Evolutionary conservation across 2,329 filamentous ascomycete genomes (phyloP).

Genomic region (Fusarium nodosum): DNA sequence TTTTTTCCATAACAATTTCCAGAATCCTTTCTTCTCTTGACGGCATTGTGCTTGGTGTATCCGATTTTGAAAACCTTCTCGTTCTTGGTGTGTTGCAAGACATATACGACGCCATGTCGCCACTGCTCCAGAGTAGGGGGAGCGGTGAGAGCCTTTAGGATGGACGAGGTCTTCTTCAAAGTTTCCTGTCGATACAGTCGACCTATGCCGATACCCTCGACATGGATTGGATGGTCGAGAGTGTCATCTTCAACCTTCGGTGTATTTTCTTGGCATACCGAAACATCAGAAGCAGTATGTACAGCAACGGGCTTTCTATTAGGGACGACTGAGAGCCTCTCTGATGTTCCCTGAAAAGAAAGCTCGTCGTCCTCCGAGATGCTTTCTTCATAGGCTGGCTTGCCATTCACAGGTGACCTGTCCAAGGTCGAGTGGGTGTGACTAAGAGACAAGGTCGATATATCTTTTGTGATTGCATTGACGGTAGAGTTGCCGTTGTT

Average conservation of each 20-base stretch:
- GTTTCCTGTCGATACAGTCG: conserved; percentile 17
- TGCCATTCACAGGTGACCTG: background rate
- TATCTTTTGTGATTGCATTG: background rate
- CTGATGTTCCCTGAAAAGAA: background rate
- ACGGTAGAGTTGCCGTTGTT: background rate
- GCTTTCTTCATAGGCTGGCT: background rate
- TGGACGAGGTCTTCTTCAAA: conserved; percentile 1
- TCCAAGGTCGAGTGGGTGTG: too few relatives aligned
- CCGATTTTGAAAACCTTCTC: conserved; percentile 24
- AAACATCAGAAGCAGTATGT: background rate
- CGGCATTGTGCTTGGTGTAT: conserved; percentile 10
- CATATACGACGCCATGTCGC: conserved; percentile 15
- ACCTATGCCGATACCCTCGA: conserved; percentile 3
- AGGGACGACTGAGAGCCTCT: background rate
- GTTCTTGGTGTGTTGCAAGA: conserved; percentile 16
- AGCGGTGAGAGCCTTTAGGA: conserved; percentile 8
- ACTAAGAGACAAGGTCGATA: background rate
- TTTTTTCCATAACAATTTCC: conserved; percentile 22
- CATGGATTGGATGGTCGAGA: background rate
- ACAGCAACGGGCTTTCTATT: background rate
- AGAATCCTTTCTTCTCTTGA: background rate
- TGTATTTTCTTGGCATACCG: background rate
- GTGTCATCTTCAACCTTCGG: background rate
- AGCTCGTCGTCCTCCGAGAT: background rate
- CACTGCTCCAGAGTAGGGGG: conserved; percentile 1